Percentiles rank a stretch among this genome's conserved stretches.
Evolutionary conservation across 2,329 filamentous ascomycete species (phyloP).

Genomic region (Fusarium armeniacum): DNA sequence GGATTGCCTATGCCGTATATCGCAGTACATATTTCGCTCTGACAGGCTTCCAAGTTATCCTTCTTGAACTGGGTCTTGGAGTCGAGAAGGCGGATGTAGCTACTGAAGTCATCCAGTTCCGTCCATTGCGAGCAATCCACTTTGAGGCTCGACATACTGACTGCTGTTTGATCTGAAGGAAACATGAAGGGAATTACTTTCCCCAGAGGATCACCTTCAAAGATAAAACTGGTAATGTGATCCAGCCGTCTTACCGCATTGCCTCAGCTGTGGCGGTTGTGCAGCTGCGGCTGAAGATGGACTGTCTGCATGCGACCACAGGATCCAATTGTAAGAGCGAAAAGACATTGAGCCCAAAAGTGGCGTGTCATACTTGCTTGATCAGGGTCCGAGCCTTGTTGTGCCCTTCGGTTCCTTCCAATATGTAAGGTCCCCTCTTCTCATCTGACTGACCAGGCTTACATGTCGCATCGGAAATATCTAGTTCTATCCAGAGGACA

Average conservation of each 20-base stretch:
- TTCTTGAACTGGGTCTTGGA: constrained; percentile 10
- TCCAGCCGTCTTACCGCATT: background rate
- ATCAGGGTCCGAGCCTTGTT: background rate
- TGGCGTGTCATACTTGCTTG: background rate
- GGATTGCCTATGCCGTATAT: constrained; percentile 42
- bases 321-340: background rate
- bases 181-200: background rate
- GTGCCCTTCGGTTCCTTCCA: background rate
- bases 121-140: constrained; percentile 12
- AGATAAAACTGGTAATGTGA: background rate
- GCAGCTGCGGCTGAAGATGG: constrained; percentile 4
- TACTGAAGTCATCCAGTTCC: constrained; percentile 28
- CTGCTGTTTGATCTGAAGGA: background rate
- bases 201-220: background rate
- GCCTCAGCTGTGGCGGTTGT: background rate
- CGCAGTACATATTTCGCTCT: constrained; percentile 34
- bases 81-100: constrained; percentile 17
- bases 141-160: background rate
- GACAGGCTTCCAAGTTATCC: constrained; percentile 11
- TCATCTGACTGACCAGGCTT: background rate
- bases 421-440: background rate
- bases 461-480: background rate
- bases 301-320: background rate
- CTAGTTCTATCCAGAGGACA: background rate
- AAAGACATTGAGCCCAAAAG: background rate